Evolutionary conservation across 2,329 filamentous ascomycete genomes (phyloP), one percentile per base, ranked within the genome.

Genomic region (Colletotrichum sp.): DNA sequence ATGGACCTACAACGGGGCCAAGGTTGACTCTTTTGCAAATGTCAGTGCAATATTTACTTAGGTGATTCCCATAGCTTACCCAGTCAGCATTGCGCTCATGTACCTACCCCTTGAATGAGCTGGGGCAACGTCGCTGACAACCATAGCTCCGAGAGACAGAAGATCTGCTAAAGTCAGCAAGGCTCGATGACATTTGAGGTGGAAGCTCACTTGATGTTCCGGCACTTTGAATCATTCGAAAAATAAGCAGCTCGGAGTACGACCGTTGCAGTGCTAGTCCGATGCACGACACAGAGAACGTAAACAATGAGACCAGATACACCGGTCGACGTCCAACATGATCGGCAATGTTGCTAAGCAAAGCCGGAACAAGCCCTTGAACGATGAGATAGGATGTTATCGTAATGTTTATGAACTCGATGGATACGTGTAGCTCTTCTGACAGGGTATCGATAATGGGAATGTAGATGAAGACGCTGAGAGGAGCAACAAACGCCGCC

Each of bases 331-430:
- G 71, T 12, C 71, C 66, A 9, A 67, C 26, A 21, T 67, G 67
- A 67, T 88, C 87, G 0, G 86, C 83, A 16, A 88, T 81, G n/a
- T 82, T 83, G 9, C 85, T 87, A 21, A 85, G 82, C 32, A 88
- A 80, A 10, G 82, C 82, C 1, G 87, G 87, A 0, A 85, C 83
- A 10, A 89, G 78, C 7, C 84, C 87, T 79, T 88, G 87, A 16
- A 88, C 83, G 36, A 89, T 82, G 79, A 85, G 81, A 73, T 86
- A 86, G 1, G 83, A 82, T 7, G 85, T 86, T 61, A 86, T 79
- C 8, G 84, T 83, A 28, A 86, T 75, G 74, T 86, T 85, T 65
- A 86, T 72, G 55, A 82, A 73, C 36, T 79, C 76, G 7, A 78
- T 39, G 21, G 79, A 79, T 28, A 81, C 79, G 55, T 67, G 36